phyloP scores from a whole-genome alignment of 495 filamentous ascomycete genomes.

The Apodospora peruviana region DNA sequence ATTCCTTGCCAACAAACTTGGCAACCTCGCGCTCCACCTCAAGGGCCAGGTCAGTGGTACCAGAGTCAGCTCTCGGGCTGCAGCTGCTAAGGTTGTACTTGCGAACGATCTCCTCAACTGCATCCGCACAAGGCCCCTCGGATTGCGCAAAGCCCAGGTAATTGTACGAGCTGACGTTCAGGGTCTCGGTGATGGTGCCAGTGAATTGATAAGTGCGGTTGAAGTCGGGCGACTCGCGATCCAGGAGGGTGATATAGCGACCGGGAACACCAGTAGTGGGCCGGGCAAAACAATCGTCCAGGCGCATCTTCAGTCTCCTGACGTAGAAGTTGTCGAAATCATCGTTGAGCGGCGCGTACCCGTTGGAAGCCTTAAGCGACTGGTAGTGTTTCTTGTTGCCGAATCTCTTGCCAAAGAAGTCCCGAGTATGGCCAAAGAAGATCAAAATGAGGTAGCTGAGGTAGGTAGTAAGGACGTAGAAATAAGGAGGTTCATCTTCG shows the following conservation, averaged over 20 bases:
- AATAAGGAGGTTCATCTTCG: constrained; percentile 95
- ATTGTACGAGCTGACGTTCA: constrained; percentile 99
- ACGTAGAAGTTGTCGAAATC: constrained; percentile 99
- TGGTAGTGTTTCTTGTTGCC: constrained; percentile 71
- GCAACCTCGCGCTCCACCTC: constrained; percentile 90
- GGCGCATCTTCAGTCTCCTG: constrained; percentile 81
- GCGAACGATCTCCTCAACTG: constrained; percentile 76
- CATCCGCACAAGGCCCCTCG: constrained; percentile 92
- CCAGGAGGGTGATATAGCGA: constrained; percentile 84
- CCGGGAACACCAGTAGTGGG: constrained; percentile 91
- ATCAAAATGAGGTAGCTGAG: constrained; percentile 96
- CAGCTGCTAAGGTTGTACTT: constrained; percentile 76
- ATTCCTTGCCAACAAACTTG: constrained; percentile 85
- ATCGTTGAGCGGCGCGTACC: constrained; percentile 94
- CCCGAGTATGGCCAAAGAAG: constrained; percentile 87
- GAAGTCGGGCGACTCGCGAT: constrained; percentile 80
- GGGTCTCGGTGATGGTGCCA: constrained; percentile 87
- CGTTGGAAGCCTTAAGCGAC: constrained; percentile 75
- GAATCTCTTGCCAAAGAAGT: constrained; percentile 97
- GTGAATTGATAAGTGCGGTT: constrained; percentile 82
- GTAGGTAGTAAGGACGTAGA: constrained; percentile 93
- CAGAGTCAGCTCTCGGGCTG: constrained; percentile 76
- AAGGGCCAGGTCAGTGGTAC: constrained; percentile 78
- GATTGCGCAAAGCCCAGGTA: constrained; percentile 98
- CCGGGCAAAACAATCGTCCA: constrained; percentile 93